Evolutionary conservation across 2,329 filamentous ascomycete genomes (phyloP), one percentile per base, ranked within the genome.

Genomic region (Pyrenophora teres): DNA sequence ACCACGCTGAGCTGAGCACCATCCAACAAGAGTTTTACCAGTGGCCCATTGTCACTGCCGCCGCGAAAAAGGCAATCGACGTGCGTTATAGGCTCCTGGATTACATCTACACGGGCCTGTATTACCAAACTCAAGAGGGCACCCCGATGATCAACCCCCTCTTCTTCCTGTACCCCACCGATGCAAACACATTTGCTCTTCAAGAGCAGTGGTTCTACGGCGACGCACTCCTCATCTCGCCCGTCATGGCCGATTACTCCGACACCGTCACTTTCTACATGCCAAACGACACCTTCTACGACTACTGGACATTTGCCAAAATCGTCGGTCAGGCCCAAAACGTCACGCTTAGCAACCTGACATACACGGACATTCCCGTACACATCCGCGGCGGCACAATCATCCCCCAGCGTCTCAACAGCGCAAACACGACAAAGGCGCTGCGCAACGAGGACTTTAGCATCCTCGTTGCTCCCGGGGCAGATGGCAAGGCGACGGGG

Each of bases 81-180:
- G 85, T 86, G 40, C 82, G 89, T n/a, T 92, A 92, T 75, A 80
- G 83, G 27, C 78, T 92, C n/a, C 78, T 92, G 10, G 89, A 92
- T 64, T 92, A 92, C 74, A 80, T 90, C 53, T 92, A 93, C 77
- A 92, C 89, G 1, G 83, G 85, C 0, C 78, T 91, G 60, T 78
- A 86, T 67, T 74, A 76, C 50, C 83, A 89, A 68, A 81, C 79
- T 25, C 64, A 77, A 15, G 80, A 81, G 37, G 89, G 89, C 30
- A 81, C 80, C 1, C 88, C 89, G 0, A 77, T 86, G 57, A 76
- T 91, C 47, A 85, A 84, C 61, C 89, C 89, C 0, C 72, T 92
- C 49, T 90, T 88, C 74, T 93, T 86, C 76, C 68, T 84, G 23
- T 92, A 92, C 68, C 88, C 83, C 0, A 59, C 74, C 12, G 83